Evolutionary conservation across 2,329 filamentous ascomycete species (phyloP).

Genomic region (Nectriaceae sp.): DNA sequence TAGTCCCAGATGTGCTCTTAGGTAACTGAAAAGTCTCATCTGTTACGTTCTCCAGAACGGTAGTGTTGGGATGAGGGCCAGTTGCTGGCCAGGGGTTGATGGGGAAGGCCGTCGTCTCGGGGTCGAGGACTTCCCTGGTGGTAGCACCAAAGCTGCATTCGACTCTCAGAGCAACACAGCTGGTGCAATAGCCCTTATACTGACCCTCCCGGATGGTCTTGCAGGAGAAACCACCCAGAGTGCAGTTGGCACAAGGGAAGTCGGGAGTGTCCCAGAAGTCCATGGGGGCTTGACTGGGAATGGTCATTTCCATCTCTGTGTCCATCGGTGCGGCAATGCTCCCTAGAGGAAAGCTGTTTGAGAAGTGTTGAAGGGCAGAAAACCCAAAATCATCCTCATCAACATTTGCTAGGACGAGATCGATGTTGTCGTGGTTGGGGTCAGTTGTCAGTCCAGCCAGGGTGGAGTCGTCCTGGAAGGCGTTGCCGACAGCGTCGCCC

Average conservation of each 20-base stretch:
- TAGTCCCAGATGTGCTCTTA: constrained; percentile 27
- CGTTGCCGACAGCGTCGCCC: constrained; percentile 38
- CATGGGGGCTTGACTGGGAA: constrained; percentile 13
- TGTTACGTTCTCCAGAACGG: constrained; percentile 26
- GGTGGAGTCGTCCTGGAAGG: constrained; percentile 33
- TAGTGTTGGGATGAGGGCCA: constrained; percentile 44
- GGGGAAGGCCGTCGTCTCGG: constrained; percentile 42
- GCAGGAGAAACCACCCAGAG: constrained; percentile 56
- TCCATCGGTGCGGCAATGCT: constrained; percentile 24
- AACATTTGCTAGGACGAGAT: constrained; percentile 56
- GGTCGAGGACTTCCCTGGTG: constrained; percentile 35
- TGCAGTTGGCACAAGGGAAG: constrained; percentile 54
- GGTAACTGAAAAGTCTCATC: constrained; percentile 26
- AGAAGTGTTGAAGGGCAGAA: constrained; percentile 60
- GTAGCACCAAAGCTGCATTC: constrained; percentile 57
- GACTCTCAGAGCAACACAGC: constrained; percentile 60
- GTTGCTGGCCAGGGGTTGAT: constrained; percentile 48
- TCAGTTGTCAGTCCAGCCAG: constrained; percentile 39
- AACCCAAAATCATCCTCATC: constrained; percentile 63
- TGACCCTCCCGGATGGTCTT: constrained; percentile 62
- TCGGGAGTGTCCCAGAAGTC: constrained; percentile 45
- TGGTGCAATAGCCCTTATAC: constrained; percentile 62
- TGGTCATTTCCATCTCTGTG: constrained; percentile 29
- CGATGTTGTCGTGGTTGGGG: constrained; percentile 42
- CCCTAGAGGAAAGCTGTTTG: constrained; percentile 36